Base-by-base conservation (phyloP, 2,329 filamentous ascomycete species). In the Alternaria tenuissima region DNA sequence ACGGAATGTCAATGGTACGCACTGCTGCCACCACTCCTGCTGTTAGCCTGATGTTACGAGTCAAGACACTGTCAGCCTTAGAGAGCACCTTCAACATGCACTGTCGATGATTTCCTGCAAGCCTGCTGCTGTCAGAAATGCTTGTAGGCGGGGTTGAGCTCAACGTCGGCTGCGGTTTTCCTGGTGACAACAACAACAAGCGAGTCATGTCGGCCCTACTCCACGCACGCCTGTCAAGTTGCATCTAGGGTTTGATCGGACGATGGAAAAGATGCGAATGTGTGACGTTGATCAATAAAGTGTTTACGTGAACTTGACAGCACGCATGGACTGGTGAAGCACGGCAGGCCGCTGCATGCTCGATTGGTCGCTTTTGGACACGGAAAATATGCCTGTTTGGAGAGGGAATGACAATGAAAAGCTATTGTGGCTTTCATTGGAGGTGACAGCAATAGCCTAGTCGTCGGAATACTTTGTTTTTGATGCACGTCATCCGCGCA, bases 111-210 rank as follows among this genome's bases (percentile, higher is more conserved):
- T 34, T 8, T 3, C 28, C 16, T 18, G 24, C 26, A n/a, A 49
- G 28, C 20, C n/a, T 54, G 34, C n/a, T 24, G 36, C 34, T 49
- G 43, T 49, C 3, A 22, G 16, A 22, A 16, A 24, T 18, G 32
- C 30, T 38, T 36, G 20, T 24, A 8, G 8, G 46, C 46, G 46
- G 52, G 30, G 38, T 4, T 26, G 24, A 26, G 12, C 11, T 48
- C 42, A 51, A 18, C 20, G 20, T 43, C 56, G 60, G 60, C 18
- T 60, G 7, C 48, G 24, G 28, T 52, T 55, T 60, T 49, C 60
- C 56, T 49, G 16, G n/a, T 28, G 18, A 44, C 22, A n/a, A 22
- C 7, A 6, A 32, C 32, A 20, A 24, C 12, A 41, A 20, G 14
- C 47, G 56, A 59, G 34, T 39, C 47, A 52, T 39, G 42, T 36